Conservation (phyloP, 768 basidiomycete genomes). For the Russula sp. region DNA sequence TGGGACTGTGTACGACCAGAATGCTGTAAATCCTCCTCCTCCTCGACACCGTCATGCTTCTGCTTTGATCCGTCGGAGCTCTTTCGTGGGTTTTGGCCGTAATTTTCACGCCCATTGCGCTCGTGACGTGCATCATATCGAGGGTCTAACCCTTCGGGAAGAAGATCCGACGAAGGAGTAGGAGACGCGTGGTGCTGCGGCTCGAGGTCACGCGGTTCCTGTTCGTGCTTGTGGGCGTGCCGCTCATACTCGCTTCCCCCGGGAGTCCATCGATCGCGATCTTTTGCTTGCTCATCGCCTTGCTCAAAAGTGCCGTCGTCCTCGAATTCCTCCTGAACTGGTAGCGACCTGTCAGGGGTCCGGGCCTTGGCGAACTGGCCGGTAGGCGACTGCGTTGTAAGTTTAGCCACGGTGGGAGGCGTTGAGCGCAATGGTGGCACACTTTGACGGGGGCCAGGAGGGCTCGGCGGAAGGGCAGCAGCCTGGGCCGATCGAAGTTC, state of each 20-base stretch:
- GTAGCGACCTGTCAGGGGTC: constrained; percentile 22
- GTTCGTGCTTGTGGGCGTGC: constrained; percentile 15
- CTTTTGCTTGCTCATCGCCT: constrained; percentile 5
- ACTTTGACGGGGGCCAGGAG: constrained; percentile 12
- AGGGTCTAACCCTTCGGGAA: constrained; percentile 17
- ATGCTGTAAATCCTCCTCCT: constrained; percentile 8
- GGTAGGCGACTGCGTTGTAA: constrained; percentile 16
- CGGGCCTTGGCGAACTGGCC: constrained; percentile 17
- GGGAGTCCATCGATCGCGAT: constrained; percentile 17
- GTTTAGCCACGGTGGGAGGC: constrained; percentile 10
- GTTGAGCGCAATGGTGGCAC: constrained; percentile 14
- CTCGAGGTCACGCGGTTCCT: constrained; percentile 10
- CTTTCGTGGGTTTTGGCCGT: neutral
- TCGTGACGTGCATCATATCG: constrained; percentile 19
- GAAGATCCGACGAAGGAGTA: constrained; percentile 21
- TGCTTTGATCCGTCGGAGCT: neutral
- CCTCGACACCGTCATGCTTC: constrained; percentile 4
- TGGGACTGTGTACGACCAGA: constrained; percentile 15
- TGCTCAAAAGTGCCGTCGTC: constrained; percentile 13
- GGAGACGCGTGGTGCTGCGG: constrained; percentile 17
- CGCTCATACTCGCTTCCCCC: constrained; percentile 13
- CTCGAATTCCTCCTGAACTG: constrained; percentile 21
- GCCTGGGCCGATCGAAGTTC: constrained; percentile 15
- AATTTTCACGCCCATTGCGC: constrained; percentile 8
- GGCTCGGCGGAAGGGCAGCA: constrained; percentile 13